These are phyloP conservation scores for Rhodotorula sp. DNA, from an alignment of 1,284 basidiomycete genomes.

Conservation along the genomic window DNA sequence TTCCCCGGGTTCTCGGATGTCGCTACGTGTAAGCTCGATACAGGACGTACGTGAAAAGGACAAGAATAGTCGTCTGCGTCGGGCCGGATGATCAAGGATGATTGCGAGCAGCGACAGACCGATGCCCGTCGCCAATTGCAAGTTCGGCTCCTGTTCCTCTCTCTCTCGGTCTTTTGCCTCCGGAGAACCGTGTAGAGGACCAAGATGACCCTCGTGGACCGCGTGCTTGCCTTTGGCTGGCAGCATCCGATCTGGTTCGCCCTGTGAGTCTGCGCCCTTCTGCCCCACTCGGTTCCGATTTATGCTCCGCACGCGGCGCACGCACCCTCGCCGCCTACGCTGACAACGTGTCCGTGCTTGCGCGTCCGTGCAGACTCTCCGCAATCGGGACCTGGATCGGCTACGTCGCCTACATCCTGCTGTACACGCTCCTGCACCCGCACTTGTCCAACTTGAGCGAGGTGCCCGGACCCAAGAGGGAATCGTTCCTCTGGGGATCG, in stretches of 20 bases:
- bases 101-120: too few relatives aligned
- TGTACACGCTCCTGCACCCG: slow-evolving; percentile 14
- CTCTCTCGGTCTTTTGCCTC: background rate
- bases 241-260: background rate
- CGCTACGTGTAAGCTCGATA: background rate
- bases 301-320: background rate
- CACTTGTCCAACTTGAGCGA: slow-evolving; percentile 51
- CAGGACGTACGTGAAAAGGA: too few relatives aligned
- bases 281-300: background rate
- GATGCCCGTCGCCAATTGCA: too few relatives aligned
- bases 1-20: background rate
- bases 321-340: background rate
- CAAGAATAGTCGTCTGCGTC: too few relatives aligned
- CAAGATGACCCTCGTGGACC: background rate
- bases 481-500: slow-evolving; percentile 60
- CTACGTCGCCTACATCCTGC: slow-evolving; percentile 1
- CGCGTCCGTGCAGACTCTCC: background rate
- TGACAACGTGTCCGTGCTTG: background rate
- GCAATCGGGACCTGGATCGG: background rate
- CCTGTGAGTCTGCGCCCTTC: background rate
- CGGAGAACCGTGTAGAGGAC: background rate
- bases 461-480: slow-evolving; percentile 52
- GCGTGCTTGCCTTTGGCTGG: background rate
- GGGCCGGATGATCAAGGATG: too few relatives aligned
- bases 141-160: background rate